Conservation (phyloP, 805 yeast species). For the Metschnikowia lachancei region DNA sequence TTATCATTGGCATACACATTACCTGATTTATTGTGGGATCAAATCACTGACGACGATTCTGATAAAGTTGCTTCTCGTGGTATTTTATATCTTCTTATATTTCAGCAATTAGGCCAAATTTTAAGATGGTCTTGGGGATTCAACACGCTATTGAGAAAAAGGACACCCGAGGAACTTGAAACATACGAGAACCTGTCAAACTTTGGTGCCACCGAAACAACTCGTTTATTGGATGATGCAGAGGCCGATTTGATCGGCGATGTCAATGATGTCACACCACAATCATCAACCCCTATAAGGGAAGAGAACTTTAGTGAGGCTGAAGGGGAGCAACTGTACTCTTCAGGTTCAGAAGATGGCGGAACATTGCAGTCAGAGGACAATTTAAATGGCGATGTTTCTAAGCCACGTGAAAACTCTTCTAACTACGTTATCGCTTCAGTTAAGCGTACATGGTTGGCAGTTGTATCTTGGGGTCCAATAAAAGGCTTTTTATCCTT, state of each 20-base stretch:
- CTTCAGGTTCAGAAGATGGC: not conserved
- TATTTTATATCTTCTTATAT: conserved; percentile 65
- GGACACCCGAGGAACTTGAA: conserved; percentile 37
- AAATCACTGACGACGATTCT: conserved; percentile 59
- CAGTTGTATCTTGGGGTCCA: conserved; percentile 10
- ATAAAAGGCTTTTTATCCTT: conserved; percentile 32
- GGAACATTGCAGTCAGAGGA: not conserved
- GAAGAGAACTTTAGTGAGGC: not conserved
- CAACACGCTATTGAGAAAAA: conserved; percentile 60
- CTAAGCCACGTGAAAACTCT: not conserved
- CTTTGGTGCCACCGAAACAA: not conserved
- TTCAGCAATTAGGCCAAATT: conserved; percentile 81
- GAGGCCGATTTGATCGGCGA: not conserved
- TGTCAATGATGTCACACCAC: not conserved
- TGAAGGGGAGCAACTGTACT: not conserved
- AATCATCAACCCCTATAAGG: not conserved
- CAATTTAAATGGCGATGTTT: not conserved
- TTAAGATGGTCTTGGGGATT: conserved; percentile 88
- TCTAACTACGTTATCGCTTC: not conserved
- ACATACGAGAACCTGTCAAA: conserved; percentile 1
- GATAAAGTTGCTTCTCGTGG: conserved; percentile 79
- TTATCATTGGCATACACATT: conserved; percentile 73
- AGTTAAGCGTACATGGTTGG: conserved; percentile 5
- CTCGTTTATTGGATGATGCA: conserved; percentile 4
- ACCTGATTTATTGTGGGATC: conserved; percentile 76